These are phyloP conservation scores for Penicillium sp. DNA, from an alignment of 2,329 filamentous ascomycete genomes.

Conservation along the genomic window DNA sequence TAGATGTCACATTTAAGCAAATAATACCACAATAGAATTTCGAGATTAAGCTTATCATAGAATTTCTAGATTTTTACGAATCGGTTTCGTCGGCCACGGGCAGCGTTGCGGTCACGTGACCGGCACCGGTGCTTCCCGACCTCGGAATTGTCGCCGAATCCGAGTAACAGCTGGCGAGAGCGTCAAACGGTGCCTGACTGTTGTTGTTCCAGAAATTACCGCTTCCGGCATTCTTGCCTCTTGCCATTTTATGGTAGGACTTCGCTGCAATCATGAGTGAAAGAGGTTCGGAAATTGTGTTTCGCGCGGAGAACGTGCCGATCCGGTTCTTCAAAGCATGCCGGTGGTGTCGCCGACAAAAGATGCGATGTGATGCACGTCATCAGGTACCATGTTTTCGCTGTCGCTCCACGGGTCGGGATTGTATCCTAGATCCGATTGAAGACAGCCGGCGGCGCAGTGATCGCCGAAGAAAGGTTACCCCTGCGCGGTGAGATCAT, in stretches of 20 bases:
- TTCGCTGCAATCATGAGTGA: slow-evolving; percentile 23
- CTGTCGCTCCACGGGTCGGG: slow-evolving; percentile 32
- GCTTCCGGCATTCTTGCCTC: neutral
- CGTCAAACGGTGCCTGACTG: neutral
- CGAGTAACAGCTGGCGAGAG: neutral
- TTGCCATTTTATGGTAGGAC: neutral
- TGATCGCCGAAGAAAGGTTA: slow-evolving; percentile 23
- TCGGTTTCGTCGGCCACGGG: no score
- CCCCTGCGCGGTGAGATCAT: slow-evolving; percentile 23
- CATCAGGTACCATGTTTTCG: slow-evolving; percentile 37
- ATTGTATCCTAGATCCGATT: slow-evolving; percentile 36
- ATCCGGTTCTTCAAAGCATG: slow-evolving; percentile 38
- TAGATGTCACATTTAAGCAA: neutral
- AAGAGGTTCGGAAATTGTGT: slow-evolving; percentile 28
- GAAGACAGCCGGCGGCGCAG: slow-evolving; percentile 25
- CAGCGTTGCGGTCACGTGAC: no score
- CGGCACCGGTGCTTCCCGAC: no score
- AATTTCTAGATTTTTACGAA: no score
- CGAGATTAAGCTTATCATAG: no score
- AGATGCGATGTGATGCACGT: slow-evolving; percentile 39
- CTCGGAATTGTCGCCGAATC: no score
- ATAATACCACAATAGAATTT: neutral
- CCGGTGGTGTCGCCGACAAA: slow-evolving; percentile 36
- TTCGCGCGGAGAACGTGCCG: slow-evolving; percentile 31
- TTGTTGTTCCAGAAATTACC: neutral